phyloP scores from a whole-genome alignment of 768 basidiomycete genomes.

The Pisolithus albus region DNA sequence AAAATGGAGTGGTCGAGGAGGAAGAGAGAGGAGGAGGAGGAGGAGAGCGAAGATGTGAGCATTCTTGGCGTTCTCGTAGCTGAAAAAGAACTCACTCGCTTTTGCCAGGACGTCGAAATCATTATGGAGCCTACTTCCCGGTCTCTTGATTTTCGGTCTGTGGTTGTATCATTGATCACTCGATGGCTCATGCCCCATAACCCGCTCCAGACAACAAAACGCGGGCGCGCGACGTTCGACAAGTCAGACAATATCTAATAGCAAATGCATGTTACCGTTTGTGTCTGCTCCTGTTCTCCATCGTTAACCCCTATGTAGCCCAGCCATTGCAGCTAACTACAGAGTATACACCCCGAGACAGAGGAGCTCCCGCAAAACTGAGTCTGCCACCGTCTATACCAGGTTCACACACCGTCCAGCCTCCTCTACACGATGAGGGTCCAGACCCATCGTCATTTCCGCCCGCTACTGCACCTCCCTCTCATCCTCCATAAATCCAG shows the following conservation, averaged over 20 bases:
- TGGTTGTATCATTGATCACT: constrained; percentile 1
- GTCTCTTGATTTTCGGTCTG: constrained; percentile 69
- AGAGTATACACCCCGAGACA: constrained; percentile 71
- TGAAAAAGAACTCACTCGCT: constrained; percentile 3
- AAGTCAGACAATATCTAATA: constrained; percentile 18
- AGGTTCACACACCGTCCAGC: constrained; percentile 18
- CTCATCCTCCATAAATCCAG: constrained; percentile 76
- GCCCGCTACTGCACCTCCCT: constrained; percentile 62
- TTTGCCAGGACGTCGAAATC: constrained; percentile 73
- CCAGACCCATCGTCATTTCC: constrained; percentile 62
- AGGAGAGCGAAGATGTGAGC: constrained; percentile 42
- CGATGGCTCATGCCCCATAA: constrained; percentile 1
- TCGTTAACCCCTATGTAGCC: constrained; percentile 12
- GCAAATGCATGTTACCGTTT: constrained; percentile 21
- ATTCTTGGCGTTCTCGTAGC: background rate
- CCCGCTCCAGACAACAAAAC: constrained; percentile 28
- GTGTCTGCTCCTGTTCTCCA: background rate
- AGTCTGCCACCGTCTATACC: constrained; percentile 12
- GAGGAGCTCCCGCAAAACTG: constrained; percentile 40
- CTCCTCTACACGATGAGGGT: constrained; percentile 33
- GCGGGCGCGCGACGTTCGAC: constrained; percentile 29
- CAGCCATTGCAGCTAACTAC: constrained; percentile 63
- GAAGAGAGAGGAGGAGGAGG: constrained; percentile 36
- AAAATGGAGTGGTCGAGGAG: constrained; percentile 4
- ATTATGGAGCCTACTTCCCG: constrained; percentile 77